Evolutionary conservation across 352 stramenopile genomes (phyloP), one percentile per base, ranked within the genome.

Genomic region (Globisporangium iwayamae): DNA sequence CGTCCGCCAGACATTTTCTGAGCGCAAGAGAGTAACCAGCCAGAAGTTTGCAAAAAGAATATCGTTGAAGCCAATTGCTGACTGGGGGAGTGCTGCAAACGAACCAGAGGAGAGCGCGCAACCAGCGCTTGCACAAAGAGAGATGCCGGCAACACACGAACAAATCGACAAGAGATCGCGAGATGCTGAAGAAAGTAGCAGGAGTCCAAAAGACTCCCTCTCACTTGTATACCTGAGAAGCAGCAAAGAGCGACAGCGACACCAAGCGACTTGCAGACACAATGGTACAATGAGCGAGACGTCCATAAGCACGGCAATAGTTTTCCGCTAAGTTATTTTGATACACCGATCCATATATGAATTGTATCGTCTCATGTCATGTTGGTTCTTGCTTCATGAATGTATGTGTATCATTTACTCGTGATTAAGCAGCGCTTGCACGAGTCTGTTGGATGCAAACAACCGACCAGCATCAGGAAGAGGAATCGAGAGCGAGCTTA

Each of bases 1-100:
- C 78, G 71, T 11, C 83, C 81, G 20, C 83, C 83, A 32, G 83
- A 92, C 45, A 87, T 92, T 43, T 92, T 90, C 57, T 92, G 54
- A 67, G 36, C 22, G 0, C 11, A 46, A 18, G 16, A 22, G n/a
- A 25, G 25, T n/a, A 38, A 28, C 6, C 16, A 10, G 13, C 1
- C 28, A 39, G 3, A 14, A 56, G 3, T 20, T 38, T 22, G 16
- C 51, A 56, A 6, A 56, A 39, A 51, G 48, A 30, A 4, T 13
- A 20, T 14, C 2, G 14, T 34, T 0, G 18, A 14, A 13, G 11
- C 16, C 11, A 20, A 39, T 3, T 16, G 45, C 10, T 16, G 52
- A 32, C 30, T 48, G 38, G 7, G 32, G 7, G 32, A 5, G 7
- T 36, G 32, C 11, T 18, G 39, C 39, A 39, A 39, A 11, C 9